These are phyloP conservation scores for Trichoderma guizhouense DNA, from an alignment of 2,329 filamentous ascomycete genomes.

Conservation along the genomic window DNA sequence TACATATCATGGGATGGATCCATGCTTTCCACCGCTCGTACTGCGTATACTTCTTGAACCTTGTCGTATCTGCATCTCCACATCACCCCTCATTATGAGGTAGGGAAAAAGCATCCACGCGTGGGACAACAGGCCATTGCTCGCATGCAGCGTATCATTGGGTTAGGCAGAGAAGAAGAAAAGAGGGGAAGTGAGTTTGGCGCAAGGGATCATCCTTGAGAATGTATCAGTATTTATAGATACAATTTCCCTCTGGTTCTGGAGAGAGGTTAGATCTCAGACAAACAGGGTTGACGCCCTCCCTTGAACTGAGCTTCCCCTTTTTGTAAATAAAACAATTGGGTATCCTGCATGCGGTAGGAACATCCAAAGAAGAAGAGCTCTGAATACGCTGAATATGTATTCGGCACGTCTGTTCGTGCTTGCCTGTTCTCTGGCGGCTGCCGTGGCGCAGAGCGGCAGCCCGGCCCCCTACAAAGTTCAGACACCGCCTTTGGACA, in stretches of 20 bases:
- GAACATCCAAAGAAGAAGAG: not conserved
- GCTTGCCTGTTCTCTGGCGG: not conserved
- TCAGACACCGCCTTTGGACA: conserved; percentile 43
- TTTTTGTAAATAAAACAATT: not conserved
- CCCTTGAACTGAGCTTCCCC: not conserved
- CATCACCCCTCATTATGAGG: not conserved
- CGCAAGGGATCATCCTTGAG: not conserved
- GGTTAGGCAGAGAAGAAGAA: not conserved
- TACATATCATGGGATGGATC: not conserved
- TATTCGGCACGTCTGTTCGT: not conserved
- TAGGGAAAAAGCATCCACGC: not conserved
- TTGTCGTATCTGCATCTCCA: conserved; percentile 1
- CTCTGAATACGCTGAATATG: not conserved
- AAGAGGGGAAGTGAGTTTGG: not conserved
- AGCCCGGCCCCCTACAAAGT: conserved; percentile 33
- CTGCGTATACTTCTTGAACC: not conserved
- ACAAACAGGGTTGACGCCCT: not conserved
- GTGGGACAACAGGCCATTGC: conserved; percentile 2
- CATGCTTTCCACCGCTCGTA: not conserved
- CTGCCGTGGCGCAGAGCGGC: not conserved
- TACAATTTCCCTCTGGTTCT: not conserved
- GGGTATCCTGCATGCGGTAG: not conserved
- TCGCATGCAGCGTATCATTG: conserved; percentile 15
- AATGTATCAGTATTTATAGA: not conserved
- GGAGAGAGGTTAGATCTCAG: not conserved